A percentile compares a stretch with the other conserved stretches of the same genome.
Evolutionary conservation across 2,329 filamentous ascomycete species (phyloP).

Genomic region (Aspergillus thermomutatus): DNA sequence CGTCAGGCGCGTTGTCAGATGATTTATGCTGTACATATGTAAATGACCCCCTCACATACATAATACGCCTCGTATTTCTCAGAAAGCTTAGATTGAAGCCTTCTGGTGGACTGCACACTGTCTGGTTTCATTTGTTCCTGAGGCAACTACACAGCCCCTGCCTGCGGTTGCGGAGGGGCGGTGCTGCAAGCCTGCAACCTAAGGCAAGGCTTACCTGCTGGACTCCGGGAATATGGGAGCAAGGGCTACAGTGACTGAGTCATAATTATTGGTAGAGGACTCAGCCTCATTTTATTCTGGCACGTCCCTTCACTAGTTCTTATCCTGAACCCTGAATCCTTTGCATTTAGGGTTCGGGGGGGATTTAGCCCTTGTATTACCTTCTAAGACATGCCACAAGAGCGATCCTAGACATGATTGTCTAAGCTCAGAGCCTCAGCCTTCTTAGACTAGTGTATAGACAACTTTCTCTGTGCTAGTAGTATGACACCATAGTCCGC

Average conservation of each 20-base stretch:
- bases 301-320: neutral
- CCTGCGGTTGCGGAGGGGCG: no score
- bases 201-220: neutral
- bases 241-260: neutral
- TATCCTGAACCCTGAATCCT: neutral
- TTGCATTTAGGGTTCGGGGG: no score
- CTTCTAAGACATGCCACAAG: neutral
- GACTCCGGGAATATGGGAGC: neutral
- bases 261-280: neutral
- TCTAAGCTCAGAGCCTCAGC: neutral
- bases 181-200: neutral
- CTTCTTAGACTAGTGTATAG: neutral
- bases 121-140: neutral
- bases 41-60: neutral
- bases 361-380: neutral
- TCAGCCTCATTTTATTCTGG: neutral
- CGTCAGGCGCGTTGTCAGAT: neutral
- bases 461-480: neutral
- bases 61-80: neutral
- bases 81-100: neutral
- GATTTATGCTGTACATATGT: neutral
- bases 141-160: neutral
- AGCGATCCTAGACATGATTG: neutral
- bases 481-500: neutral
- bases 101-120: neutral